These are phyloP conservation scores for Agaricus subrufescens DNA, from an alignment of 768 basidiomycete species.

Conservation along the genomic window DNA sequence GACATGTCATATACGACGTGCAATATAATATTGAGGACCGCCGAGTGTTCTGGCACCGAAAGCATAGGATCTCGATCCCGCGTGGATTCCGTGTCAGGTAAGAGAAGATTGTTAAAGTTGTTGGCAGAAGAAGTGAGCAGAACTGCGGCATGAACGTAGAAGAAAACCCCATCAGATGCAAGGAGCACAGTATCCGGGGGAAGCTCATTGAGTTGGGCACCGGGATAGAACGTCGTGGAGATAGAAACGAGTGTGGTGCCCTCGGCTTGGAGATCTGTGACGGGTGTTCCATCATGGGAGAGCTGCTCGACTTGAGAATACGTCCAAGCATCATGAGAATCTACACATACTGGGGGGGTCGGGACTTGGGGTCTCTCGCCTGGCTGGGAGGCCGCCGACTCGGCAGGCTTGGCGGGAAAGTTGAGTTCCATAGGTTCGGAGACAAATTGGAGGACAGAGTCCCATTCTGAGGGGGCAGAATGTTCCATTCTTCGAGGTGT, in stretches of 20 bases:
- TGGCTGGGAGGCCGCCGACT: conserved; percentile 16
- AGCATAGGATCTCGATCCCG: conserved; percentile 52
- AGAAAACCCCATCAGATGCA: conserved; percentile 76
- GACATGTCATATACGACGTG: conserved; percentile 71
- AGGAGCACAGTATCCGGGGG: conserved; percentile 62
- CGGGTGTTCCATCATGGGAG: conserved; percentile 41
- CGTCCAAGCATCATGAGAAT: not conserved
- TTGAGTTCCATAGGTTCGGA: conserved; percentile 40
- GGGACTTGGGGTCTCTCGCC: conserved; percentile 41
- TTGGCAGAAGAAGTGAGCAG: conserved; percentile 61
- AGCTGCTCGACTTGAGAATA: conserved; percentile 24
- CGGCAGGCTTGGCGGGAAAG: conserved; percentile 32
- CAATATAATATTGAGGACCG: conserved; percentile 65
- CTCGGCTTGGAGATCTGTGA: conserved; percentile 30
- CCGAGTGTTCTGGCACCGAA: conserved; percentile 53
- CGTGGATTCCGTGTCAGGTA: conserved; percentile 31
- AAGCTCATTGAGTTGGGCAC: conserved; percentile 50
- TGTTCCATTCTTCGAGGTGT: conserved; percentile 26
- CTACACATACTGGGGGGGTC: conserved; percentile 55
- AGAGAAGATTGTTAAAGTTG: conserved; percentile 55
- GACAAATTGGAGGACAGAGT: conserved; percentile 59
- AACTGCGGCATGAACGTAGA: conserved; percentile 67
- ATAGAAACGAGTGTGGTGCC: conserved; percentile 57
- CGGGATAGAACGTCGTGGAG: conserved; percentile 79
- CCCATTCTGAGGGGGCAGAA: conserved; percentile 40